Base-by-base conservation (phyloP, 2,329 filamentous ascomycete genomes). In the Trichoderma hamatum region DNA sequence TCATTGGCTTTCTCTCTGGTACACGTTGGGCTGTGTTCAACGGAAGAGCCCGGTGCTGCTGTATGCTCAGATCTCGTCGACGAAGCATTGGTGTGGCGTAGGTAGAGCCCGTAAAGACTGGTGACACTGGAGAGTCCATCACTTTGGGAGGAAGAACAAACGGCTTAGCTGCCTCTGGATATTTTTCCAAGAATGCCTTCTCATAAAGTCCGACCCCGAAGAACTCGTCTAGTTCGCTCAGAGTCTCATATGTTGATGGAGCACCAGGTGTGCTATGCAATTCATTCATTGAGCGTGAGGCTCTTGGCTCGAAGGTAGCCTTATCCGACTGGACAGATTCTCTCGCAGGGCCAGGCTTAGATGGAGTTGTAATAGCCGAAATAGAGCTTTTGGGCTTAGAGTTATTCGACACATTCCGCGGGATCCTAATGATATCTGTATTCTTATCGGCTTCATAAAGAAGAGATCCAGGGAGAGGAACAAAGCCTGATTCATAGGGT, bases 351-450 rank as follows among this genome's bases (percentile, higher is more conserved):
- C 56, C 28, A 34, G 71, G 69, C 13, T 72, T 72, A 3, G 70
- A 74, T 5, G 75, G 74, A 1, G 73, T 77, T 9, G 73, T 61
- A 13, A 70, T 60, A 2, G 64, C 72, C 1, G 72, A 75, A 28
- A 69, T 10, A 11, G 54, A 51, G 43, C 64, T 67, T 2, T 55
- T 67, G 5, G 64, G 51, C 14, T 51, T 39, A 6, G 64, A 67
- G 54, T 61, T 10, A 67, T 70, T 19, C 68, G 69, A 43, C 58
- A 74, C 61, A 74, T 59, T 28, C 43, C 63, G 28, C 13, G 64
- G 54, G 16, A 59, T 59, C n/a, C 21, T 51, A 32, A 51, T 67
- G 21, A 59, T 59, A n/a, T 67, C 54, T 28, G 39, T 36, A 28
- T 39, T 67, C 54, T 59, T 67, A 7, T 67, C 64, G 36, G 64